phyloP scores from a whole-genome alignment of 441 rosid species.

The Codiaeum variegatum region DNA sequence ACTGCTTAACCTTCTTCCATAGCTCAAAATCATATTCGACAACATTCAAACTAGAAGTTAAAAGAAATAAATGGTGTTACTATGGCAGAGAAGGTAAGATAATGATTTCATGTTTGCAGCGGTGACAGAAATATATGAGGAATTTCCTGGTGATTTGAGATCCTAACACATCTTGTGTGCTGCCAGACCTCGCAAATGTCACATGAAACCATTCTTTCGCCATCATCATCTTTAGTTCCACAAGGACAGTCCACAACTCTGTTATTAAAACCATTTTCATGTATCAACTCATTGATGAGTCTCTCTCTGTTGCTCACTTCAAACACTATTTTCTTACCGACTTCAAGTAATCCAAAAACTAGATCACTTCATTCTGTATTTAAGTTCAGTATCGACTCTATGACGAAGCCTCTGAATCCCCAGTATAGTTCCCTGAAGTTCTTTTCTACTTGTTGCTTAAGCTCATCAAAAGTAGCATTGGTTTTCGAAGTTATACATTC shows the following conservation, averaged over 20 bases:
- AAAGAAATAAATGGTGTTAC: neutral
- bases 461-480: conserved; percentile 56
- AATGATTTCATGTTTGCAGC: conserved; percentile 70
- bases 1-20: neutral
- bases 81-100: conserved; percentile 57
- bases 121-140: conserved; percentile 75
- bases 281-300: conserved; percentile 19
- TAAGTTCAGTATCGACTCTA: conserved; percentile 41
- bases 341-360: conserved; percentile 40
- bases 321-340: conserved; percentile 44
- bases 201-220: conserved; percentile 72
- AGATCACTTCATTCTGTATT: conserved; percentile 34
- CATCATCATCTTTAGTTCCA: conserved; percentile 74
- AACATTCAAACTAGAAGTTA: neutral
- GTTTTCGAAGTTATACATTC: conserved; percentile 57
- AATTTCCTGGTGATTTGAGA: conserved; percentile 58
- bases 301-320: conserved; percentile 42
- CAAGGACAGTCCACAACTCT: conserved; percentile 53
- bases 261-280: conserved; percentile 28
- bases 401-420: conserved; percentile 49
- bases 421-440: conserved; percentile 63
- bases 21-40: neutral
- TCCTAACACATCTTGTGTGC: conserved; percentile 68
- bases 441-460: conserved; percentile 55
- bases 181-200: conserved; percentile 91